Percentiles rank a stretch among this genome's conserved stretches.
phyloP scores from a whole-genome alignment of 2,329 filamentous ascomycete genomes.

The Aspergillus sp. region DNA sequence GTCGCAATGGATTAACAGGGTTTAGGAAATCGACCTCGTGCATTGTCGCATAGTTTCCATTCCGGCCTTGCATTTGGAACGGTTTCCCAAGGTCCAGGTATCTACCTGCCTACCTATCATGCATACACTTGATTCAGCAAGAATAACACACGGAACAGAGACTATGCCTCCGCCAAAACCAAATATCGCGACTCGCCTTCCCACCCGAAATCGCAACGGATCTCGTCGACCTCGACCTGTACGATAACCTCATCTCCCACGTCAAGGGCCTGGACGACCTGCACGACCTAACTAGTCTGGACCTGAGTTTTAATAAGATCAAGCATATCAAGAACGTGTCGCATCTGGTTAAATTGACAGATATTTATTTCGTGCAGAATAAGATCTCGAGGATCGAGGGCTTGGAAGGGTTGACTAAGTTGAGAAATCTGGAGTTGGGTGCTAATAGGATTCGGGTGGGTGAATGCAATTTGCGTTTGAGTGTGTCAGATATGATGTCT shows the following conservation, averaged over 20 bases:
- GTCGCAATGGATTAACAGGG: slow-evolving; percentile 6
- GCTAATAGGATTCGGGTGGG: slow-evolving; percentile 73
- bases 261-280: slow-evolving; percentile 75
- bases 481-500: background rate
- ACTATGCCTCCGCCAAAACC: slow-evolving; percentile 88
- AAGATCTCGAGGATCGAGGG: slow-evolving; percentile 84
- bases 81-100: slow-evolving; percentile 66
- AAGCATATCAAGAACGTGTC: slow-evolving; percentile 90
- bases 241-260: slow-evolving; percentile 90
- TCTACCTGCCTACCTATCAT: slow-evolving; percentile 6
- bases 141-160: slow-evolving; percentile 35
- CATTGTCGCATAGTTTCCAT: slow-evolving; percentile 78
- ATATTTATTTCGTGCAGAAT: slow-evolving; percentile 91
- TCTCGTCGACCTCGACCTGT: slow-evolving; percentile 80
- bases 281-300: slow-evolving; percentile 65
- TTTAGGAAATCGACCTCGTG: slow-evolving; percentile 75
- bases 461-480: background rate
- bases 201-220: slow-evolving; percentile 57
- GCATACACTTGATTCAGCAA: background rate
- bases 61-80: slow-evolving; percentile 66
- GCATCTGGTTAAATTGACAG: slow-evolving; percentile 67
- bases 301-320: slow-evolving; percentile 98
- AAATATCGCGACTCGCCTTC: slow-evolving; percentile 71
- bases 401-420: slow-evolving; percentile 62
- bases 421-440: slow-evolving; percentile 81